Conservation (phyloP, 257 asterid species). For the Solanum pinnatisectum region DNA sequence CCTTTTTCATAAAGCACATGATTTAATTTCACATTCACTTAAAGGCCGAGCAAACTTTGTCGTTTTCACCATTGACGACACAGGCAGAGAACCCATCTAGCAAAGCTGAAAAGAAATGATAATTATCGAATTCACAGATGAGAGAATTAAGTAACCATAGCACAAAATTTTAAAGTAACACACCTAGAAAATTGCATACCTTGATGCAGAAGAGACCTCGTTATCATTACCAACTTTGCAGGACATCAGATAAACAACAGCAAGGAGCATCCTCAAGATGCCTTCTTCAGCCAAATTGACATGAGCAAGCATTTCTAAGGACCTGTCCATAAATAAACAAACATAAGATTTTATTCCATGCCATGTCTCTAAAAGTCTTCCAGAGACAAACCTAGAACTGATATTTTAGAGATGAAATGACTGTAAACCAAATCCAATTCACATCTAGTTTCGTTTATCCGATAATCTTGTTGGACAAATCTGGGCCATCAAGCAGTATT, state of each 20-base stretch:
- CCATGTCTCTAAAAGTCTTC: neutral
- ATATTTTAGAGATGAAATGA: neutral
- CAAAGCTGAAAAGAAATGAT: neutral
- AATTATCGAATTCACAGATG: neutral
- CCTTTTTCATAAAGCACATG: neutral
- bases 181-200: slow-evolving; percentile 38
- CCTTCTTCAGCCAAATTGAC: slow-evolving; percentile 85
- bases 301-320: slow-evolving; percentile 73
- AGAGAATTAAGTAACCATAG: neutral
- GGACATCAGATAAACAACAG: slow-evolving; percentile 68
- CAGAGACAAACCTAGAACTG: neutral
- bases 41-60: neutral
- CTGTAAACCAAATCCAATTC: neutral
- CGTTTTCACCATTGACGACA: neutral
- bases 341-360: slow-evolving; percentile 1
- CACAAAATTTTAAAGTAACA: neutral
- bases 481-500: neutral
- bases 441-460: neutral
- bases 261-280: slow-evolving; percentile 74
- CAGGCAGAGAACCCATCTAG: neutral
- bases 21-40: neutral
- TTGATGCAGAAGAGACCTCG: slow-evolving; percentile 78
- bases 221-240: slow-evolving; percentile 53
- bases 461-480: neutral
- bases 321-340: slow-evolving; percentile 54